A percentile compares a stretch with the other conserved stretches of the same genome.
Evolutionary conservation across 176 grass and related monocot species (phyloP).

Genomic region (Eremochloa ophiuroides): DNA sequence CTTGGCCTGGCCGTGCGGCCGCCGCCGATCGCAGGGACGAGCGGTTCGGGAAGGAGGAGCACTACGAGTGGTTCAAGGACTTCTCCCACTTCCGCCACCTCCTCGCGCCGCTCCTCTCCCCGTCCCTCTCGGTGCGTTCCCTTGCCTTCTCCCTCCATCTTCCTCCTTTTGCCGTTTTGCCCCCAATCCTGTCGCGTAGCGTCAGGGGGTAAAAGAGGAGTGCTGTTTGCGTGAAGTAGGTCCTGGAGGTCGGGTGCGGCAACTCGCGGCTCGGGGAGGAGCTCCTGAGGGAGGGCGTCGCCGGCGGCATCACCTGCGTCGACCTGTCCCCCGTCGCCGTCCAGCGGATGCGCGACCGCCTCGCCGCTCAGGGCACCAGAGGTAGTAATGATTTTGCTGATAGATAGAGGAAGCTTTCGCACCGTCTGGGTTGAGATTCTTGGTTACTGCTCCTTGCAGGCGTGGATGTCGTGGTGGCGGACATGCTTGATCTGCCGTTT

Average conservation of each 20-base stretch:
- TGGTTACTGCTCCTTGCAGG: constrained; percentile 14
- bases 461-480: constrained; percentile 64
- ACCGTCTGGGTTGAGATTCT: not conserved
- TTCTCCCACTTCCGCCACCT: constrained; percentile 95
- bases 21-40: constrained; percentile 67
- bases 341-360: constrained; percentile 60
- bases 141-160: not conserved
- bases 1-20: constrained; percentile 1
- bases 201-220: not conserved
- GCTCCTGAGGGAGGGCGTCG: constrained; percentile 55
- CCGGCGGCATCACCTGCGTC: constrained; percentile 73
- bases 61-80: constrained; percentile 94
- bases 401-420: not conserved
- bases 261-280: constrained; percentile 82
- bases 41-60: constrained; percentile 84
- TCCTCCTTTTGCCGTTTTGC: no score
- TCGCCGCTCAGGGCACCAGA: constrained; percentile 40
- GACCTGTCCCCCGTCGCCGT: constrained; percentile 73
- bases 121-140: constrained; percentile 53
- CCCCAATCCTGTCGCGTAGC: not conserved
- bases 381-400: constrained; percentile 34
- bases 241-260: constrained; percentile 82
- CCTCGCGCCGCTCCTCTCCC: constrained; percentile 71
- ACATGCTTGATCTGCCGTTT: constrained; percentile 90
- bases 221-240: no score